Conservation (phyloP, 169 alveolate species). For the Fabrea salina region DNA sequence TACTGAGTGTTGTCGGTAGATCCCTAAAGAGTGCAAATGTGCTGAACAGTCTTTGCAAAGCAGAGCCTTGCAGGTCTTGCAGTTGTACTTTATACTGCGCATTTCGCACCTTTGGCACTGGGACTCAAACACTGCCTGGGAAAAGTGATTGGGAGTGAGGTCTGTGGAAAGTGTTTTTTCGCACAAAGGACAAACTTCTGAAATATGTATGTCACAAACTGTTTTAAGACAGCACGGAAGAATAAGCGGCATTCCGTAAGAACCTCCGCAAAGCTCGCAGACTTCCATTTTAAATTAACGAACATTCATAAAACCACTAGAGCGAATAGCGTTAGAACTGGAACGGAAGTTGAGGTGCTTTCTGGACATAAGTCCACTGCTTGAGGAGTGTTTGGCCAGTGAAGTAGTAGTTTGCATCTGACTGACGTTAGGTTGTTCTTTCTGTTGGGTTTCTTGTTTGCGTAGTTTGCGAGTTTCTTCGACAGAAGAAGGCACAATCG, state of each 20-base stretch:
- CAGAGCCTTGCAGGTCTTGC: not conserved
- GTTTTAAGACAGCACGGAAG: conserved; percentile 16
- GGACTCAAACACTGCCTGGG: not conserved
- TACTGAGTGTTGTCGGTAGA: not conserved
- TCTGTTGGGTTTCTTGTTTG: no score
- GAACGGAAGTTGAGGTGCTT: no score
- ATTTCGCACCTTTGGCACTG: not conserved
- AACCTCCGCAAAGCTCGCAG: no score
- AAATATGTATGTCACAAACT: conserved; percentile 5
- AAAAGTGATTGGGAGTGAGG: not conserved
- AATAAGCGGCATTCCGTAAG: no score
- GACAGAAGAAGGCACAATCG: not conserved
- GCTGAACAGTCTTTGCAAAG: conserved; percentile 1
- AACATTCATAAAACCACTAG: no score
- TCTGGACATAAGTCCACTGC: no score
- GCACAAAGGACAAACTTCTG: conserved; percentile 8
- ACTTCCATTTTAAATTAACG: no score
- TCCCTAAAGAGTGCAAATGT: not conserved
- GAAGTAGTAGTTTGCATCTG: no score
- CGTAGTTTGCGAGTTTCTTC: no score
- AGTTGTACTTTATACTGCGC: not conserved
- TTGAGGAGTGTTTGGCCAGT: no score
- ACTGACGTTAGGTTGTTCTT: no score
- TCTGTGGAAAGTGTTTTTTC: not conserved
- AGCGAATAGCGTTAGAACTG: no score